These are phyloP conservation scores for Calycina herbarum DNA, from an alignment of 2,329 filamentous ascomycete genomes.

Conservation along the genomic window DNA sequence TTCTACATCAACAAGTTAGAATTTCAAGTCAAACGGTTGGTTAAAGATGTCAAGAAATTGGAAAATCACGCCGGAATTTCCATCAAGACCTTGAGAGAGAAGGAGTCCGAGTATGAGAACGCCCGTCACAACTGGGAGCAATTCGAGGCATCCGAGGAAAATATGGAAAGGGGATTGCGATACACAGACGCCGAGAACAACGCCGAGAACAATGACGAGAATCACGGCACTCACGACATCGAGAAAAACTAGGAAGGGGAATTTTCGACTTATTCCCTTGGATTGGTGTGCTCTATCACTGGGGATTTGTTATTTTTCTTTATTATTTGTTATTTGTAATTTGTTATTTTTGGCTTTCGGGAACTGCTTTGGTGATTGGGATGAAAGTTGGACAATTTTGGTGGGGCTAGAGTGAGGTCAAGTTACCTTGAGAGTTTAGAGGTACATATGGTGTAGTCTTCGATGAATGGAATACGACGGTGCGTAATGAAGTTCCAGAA, in stretches of 20 bases:
- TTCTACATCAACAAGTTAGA: no score
- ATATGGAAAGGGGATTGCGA: not conserved
- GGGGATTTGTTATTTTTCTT: no score
- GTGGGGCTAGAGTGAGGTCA: no score
- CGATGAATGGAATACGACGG: not conserved
- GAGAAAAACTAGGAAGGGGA: no score
- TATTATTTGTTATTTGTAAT: no score
- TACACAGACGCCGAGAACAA: not conserved
- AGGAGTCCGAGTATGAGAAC: not conserved
- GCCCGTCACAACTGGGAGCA: not conserved
- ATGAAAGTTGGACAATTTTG: no score
- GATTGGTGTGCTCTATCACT: no score
- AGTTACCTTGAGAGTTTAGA: not conserved
- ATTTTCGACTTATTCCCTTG: no score
- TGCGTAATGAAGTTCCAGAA: constrained; percentile 1
- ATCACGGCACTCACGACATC: not conserved
- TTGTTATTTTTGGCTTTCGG: no score
- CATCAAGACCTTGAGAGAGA: not conserved
- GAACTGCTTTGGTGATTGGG: no score
- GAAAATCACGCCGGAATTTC: not conserved
- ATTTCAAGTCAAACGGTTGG: no score
- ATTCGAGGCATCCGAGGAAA: not conserved
- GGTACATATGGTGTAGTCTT: not conserved
- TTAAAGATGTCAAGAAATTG: not conserved
- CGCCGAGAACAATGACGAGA: not conserved